Evolutionary conservation across 805 yeast species (phyloP).

Genomic region (Suhomyces canberraensis): DNA sequence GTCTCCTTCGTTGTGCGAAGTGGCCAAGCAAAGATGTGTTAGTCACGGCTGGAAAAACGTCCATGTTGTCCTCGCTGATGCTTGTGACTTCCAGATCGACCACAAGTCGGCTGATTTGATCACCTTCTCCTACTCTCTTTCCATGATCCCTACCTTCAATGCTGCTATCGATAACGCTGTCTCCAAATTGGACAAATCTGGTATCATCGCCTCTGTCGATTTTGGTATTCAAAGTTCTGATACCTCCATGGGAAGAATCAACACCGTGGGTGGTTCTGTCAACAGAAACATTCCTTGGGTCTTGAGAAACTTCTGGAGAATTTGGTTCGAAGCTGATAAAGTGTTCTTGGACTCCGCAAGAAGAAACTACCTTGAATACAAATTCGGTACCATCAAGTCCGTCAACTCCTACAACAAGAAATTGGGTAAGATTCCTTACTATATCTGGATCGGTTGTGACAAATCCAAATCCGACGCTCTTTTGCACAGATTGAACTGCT

Average conservation of each 20-base stretch:
- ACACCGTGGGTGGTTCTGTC: slow-evolving; percentile 71
- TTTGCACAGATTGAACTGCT: slow-evolving; percentile 65
- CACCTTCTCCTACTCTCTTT: slow-evolving; percentile 75
- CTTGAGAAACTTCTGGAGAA: slow-evolving; percentile 76
- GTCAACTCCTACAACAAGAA: slow-evolving; percentile 61
- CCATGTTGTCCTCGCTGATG: slow-evolving; percentile 69
- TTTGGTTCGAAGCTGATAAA: slow-evolving; percentile 84
- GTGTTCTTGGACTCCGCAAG: slow-evolving; percentile 77
- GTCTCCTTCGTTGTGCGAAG: slow-evolving; percentile 71
- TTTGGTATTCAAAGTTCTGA: slow-evolving; percentile 74
- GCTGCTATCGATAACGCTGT: slow-evolving; percentile 72
- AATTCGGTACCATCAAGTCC: slow-evolving; percentile 77
- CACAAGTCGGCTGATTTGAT: slow-evolving; percentile 58
- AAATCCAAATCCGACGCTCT: slow-evolving; percentile 33
- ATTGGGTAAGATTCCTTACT: slow-evolving; percentile 76
- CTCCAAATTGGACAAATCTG: slow-evolving; percentile 49
- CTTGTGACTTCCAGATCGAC: slow-evolving; percentile 59
- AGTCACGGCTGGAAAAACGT: slow-evolving; percentile 51
- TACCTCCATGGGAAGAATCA: slow-evolving; percentile 62
- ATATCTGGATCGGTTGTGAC: slow-evolving; percentile 72
- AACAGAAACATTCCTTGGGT: slow-evolving; percentile 76
- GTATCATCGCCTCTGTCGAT: slow-evolving; percentile 70
- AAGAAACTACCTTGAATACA: slow-evolving; percentile 78
- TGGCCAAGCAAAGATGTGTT: slow-evolving; percentile 59
- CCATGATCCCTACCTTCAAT: slow-evolving; percentile 83